Conservation (phyloP, 2,329 filamentous ascomycete genomes). For the Clathrospora elynae region DNA sequence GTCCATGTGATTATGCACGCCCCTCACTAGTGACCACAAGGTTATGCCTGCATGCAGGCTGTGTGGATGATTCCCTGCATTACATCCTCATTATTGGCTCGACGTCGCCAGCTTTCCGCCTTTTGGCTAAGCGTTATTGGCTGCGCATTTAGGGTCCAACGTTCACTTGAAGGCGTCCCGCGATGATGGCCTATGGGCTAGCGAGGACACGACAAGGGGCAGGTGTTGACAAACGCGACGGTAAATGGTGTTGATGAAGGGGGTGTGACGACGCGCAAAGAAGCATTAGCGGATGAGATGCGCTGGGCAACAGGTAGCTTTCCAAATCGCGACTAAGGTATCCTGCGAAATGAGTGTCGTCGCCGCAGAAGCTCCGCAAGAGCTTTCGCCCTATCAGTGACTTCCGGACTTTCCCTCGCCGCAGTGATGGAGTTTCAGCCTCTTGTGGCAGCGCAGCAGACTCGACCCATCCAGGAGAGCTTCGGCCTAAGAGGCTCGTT, state of each 20-base stretch:
- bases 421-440: conserved; percentile 37
- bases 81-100: conserved; percentile 19
- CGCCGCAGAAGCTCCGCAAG: conserved; percentile 6
- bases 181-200: conserved; percentile 27
- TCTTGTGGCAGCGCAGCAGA: conserved; percentile 25
- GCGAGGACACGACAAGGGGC: conserved; percentile 30
- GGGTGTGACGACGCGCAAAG: conserved; percentile 28
- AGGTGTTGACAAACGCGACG: conserved; percentile 16
- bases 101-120: conserved; percentile 11
- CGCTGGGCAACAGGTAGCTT: conserved; percentile 12
- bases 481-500: conserved; percentile 27
- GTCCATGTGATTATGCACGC: conserved; percentile 40
- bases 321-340: conserved; percentile 14
- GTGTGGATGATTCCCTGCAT: conserved; percentile 25
- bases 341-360: conserved; percentile 22
- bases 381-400: conserved; percentile 20
- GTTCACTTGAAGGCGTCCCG: conserved; percentile 28
- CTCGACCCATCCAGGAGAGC: conserved; percentile 18
- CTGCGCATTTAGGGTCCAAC: conserved; percentile 23
- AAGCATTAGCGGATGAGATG: conserved; percentile 16
- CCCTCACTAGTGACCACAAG: conserved; percentile 36
- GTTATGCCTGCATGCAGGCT: conserved; percentile 35
- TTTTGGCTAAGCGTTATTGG: conserved; percentile 26
- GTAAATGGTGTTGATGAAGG: conserved; percentile 20
- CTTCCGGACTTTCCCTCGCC: conserved; percentile 18